Base-by-base conservation (phyloP, 805 yeast genomes). In the Starmerella sp. region DNA sequence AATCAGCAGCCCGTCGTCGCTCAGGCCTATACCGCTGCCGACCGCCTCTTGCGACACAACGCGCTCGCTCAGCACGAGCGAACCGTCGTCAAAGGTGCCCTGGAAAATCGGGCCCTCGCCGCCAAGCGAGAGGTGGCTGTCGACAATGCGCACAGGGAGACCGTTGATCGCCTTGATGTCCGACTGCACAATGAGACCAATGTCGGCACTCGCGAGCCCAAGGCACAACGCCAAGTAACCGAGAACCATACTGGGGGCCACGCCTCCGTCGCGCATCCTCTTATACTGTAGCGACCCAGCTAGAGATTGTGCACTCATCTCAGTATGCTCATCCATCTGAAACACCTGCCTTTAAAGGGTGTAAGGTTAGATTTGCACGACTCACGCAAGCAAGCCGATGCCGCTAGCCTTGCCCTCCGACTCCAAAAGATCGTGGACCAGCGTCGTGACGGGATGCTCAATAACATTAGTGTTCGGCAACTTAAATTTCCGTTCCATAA, bases 401-500 rank as follows among this genome's bases (percentile, higher is more conserved):
- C 52, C 52, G 5, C 48, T 47, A 5, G 55, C 39, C 30, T 41
- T 49, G 3, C 72, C 72, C 42, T 67, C 69, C 4, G 62, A 59
- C 39, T 63, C 67, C 22, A 71, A 56, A 36, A 71, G 60, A 48
- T 63, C 66, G 39, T 60, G 60, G 5, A 70, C 72, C 6, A 64
- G 57, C 29, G 56, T 45, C 11, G 70, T 54, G 22, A 70, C 63
- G 14, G 63, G 66, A 45, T 66, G 63, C 9, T 55, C 55, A 6
- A 64, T 58, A 17, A 68, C 55, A 39, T 65, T 67, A 5, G 57
- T 43, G n/a, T 52, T 48, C 1, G 86, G 84, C 36, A 69, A 69
- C 22, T 74, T 80, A 46, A 90, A 71, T 60, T 80, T 80, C 28
- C 74, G 75, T 44, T 78, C 83, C 54, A 91, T 77, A 0, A 85